phyloP scores from a whole-genome alignment of 768 basidiomycete species.

The Solioccasus polychromus region DNA sequence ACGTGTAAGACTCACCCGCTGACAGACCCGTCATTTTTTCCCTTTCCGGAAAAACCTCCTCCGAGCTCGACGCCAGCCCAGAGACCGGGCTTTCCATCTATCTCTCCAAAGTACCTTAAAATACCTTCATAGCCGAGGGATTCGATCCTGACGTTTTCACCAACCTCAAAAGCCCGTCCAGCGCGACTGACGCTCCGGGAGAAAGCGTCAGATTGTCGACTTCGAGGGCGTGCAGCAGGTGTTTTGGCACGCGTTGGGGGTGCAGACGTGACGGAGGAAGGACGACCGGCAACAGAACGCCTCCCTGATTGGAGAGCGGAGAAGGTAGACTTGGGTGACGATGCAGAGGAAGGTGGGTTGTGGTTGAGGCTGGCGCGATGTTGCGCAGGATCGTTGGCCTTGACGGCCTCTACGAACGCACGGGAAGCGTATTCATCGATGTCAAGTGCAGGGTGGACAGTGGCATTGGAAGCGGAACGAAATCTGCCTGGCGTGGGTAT shows the following conservation, averaged over 20 bases:
- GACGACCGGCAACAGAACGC: constrained; percentile 50
- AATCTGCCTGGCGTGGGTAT: constrained; percentile 74
- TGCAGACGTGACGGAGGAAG: constrained; percentile 61
- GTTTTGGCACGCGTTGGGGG: constrained; percentile 48
- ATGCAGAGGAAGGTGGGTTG: constrained; percentile 41
- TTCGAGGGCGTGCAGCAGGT: constrained; percentile 55
- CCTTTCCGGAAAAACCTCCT: constrained; percentile 83
- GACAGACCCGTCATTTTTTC: constrained; percentile 93
- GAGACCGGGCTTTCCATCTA: constrained; percentile 82
- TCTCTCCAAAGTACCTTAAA: constrained; percentile 77
- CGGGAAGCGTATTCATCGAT: constrained; percentile 60
- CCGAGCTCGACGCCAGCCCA: constrained; percentile 94
- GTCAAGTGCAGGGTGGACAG: constrained; percentile 32
- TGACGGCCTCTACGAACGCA: constrained; percentile 79
- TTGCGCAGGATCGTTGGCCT: constrained; percentile 73
- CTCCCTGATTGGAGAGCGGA: constrained; percentile 42
- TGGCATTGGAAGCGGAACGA: constrained; percentile 59
- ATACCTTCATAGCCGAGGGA: constrained; percentile 86
- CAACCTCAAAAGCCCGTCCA: constrained; percentile 56
- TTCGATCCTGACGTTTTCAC: constrained; percentile 83
- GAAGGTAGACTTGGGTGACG: constrained; percentile 43
- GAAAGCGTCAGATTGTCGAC: constrained; percentile 64
- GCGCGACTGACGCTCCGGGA: constrained; percentile 45
- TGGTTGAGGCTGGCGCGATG: constrained; percentile 50
- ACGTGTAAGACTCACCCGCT: constrained; percentile 60